phyloP scores from a whole-genome alignment of 2,329 filamentous ascomycete species.

The Delphinella strobiligena region DNA sequence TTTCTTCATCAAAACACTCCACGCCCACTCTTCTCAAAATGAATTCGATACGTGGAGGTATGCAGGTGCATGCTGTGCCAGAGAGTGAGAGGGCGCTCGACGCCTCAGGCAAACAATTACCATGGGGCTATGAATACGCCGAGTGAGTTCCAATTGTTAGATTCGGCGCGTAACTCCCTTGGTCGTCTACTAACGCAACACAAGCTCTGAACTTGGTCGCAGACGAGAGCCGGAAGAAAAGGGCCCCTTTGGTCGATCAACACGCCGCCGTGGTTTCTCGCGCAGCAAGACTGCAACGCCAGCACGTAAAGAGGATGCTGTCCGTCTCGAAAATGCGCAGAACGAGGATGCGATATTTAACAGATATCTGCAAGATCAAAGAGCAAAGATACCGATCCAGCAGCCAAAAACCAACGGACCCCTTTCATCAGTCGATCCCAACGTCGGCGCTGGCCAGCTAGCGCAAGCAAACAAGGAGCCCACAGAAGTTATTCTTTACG shows the following conservation, averaged over 20 bases:
- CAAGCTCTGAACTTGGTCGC: slow-evolving; percentile 9
- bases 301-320: slow-evolving; percentile 44
- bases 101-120: slow-evolving; percentile 44
- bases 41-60: slow-evolving; percentile 22
- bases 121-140: slow-evolving; percentile 52
- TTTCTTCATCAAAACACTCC: background rate
- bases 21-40: slow-evolving; percentile 1
- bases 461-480: slow-evolving; percentile 39
- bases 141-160: slow-evolving; percentile 35
- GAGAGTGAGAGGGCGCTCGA: slow-evolving; percentile 50
- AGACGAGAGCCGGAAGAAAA: slow-evolving; percentile 44
- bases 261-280: slow-evolving; percentile 31
- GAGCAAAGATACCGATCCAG: slow-evolving; percentile 10
- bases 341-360: slow-evolving; percentile 37
- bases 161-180: background rate
- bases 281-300: slow-evolving; percentile 43
- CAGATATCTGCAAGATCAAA: slow-evolving; percentile 15
- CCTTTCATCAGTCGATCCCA: slow-evolving; percentile 14
- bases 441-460: slow-evolving; percentile 19
- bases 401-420: slow-evolving; percentile 10
- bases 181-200: background rate
- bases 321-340: slow-evolving; percentile 30
- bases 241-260: slow-evolving; percentile 48
- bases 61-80: slow-evolving; percentile 56
- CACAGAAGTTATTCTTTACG: slow-evolving; percentile 75